A percentile compares a stretch with the other conserved stretches of the same genome.
phyloP scores from a whole-genome alignment of 1,139 yeast species.

The Spathaspora sp. region DNA sequence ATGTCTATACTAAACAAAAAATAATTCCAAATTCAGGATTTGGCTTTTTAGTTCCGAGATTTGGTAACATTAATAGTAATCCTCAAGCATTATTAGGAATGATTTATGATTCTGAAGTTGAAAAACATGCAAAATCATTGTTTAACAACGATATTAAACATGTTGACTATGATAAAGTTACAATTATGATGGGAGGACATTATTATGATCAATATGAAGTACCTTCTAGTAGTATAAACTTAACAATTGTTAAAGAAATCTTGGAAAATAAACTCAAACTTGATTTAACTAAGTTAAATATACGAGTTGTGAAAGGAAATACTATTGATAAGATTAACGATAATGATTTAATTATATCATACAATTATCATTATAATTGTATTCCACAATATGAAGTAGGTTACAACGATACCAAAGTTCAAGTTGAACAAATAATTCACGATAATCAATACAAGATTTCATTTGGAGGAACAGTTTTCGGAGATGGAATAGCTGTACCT shows the following conservation, averaged over 20 bases:
- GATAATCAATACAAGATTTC: constrained; percentile 41
- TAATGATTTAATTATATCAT: constrained; percentile 35
- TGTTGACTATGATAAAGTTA: constrained; percentile 55
- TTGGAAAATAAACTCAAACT: constrained; percentile 52
- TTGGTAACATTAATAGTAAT: constrained; percentile 37
- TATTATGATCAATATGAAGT: constrained; percentile 35
- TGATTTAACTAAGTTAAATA: constrained; percentile 32
- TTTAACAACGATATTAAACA: constrained; percentile 7
- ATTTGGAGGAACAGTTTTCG: constrained; percentile 81
- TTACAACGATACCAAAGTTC: constrained; percentile 48
- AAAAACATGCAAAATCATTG: constrained; percentile 38
- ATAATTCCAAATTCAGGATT: constrained; percentile 60
- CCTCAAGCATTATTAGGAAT: constrained; percentile 74
- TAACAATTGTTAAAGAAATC: constrained; percentile 45
- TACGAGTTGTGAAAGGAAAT: constrained; percentile 27
- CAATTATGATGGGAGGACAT: constrained; percentile 92
- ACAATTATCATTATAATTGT: constrained; percentile 47
- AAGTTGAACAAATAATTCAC: constrained; percentile 31
- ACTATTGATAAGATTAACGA: constrained; percentile 22
- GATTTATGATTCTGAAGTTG: constrained; percentile 86
- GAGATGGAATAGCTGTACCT: constrained; percentile 85
- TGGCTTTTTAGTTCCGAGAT: constrained; percentile 80
- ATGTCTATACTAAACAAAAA: constrained; percentile 41
- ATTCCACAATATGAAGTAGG: constrained; percentile 86
- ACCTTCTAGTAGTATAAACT: constrained; percentile 47